These are phyloP conservation scores for Arthrobotrys megalospora DNA, from an alignment of 2,329 filamentous ascomycete genomes.

Conservation along the genomic window DNA sequence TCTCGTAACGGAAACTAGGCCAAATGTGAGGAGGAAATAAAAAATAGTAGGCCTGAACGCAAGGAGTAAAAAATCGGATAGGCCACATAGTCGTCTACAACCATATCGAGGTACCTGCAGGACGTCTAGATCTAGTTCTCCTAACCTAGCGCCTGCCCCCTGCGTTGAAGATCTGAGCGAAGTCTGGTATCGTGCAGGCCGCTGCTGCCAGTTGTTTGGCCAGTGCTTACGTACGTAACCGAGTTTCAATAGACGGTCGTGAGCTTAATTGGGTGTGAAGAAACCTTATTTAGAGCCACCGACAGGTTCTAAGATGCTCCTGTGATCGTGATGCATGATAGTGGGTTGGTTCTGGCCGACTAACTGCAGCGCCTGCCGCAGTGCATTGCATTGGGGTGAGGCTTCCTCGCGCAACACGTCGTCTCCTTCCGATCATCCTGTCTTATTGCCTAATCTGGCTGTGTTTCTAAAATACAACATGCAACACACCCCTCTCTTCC, in stretches of 20 bases:
- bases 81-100: conserved; percentile 11
- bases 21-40: conserved; percentile 9
- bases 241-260: conserved; percentile 21
- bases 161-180: conserved; percentile 15
- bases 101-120: conserved; percentile 11
- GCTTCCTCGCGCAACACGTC: conserved; percentile 15
- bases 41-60: not conserved
- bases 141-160: conserved; percentile 17
- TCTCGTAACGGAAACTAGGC: conserved; percentile 6
- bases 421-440: conserved; percentile 24
- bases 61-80: not conserved
- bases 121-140: conserved; percentile 15
- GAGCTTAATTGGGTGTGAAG: not conserved
- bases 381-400: not conserved
- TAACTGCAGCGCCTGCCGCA: not conserved
- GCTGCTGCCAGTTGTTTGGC: not conserved
- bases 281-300: conserved; percentile 6
- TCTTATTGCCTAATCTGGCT: conserved; percentile 18
- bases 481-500: conserved; percentile 19
- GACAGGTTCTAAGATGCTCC: not conserved
- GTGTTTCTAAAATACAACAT: conserved; percentile 20
- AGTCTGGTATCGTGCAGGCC: conserved; percentile 3
- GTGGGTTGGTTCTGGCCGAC: not conserved
- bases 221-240: conserved; percentile 26
- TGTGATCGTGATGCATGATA: conserved; percentile 3